Conservation (phyloP, 805 yeast genomes). For the Saccharomycopsis sp. region DNA sequence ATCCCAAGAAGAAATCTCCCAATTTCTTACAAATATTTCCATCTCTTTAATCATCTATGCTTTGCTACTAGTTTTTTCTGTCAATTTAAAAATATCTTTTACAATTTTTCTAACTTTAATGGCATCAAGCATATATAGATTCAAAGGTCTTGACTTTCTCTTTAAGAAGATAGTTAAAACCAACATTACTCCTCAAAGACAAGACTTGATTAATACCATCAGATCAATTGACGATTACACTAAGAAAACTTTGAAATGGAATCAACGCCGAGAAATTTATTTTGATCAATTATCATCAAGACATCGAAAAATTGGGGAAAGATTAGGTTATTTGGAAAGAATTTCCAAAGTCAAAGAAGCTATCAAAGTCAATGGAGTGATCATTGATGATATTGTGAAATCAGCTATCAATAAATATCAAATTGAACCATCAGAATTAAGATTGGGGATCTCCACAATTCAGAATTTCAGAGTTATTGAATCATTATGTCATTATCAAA, state of each 20-base stretch:
- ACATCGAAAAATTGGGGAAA: conserved; percentile 44
- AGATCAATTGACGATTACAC: conserved; percentile 38
- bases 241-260: conserved; percentile 30
- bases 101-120: conserved; percentile 23
- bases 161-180: conserved; percentile 19
- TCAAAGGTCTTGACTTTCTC: conserved; percentile 17
- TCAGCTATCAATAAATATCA: conserved; percentile 27
- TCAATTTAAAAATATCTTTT: conserved; percentile 21
- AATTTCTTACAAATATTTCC: conserved; percentile 22
- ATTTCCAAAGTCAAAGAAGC: conserved; percentile 38
- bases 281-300: conserved; percentile 40
- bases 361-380: conserved; percentile 35
- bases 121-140: conserved; percentile 22
- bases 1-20: neutral
- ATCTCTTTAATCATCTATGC: conserved; percentile 24
- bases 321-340: conserved; percentile 45
- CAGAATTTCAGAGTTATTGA: conserved; percentile 45
- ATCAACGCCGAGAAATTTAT: conserved; percentile 33
- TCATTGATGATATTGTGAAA: conserved; percentile 37
- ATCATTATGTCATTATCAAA: conserved; percentile 59
- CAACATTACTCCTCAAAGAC: conserved; percentile 20
- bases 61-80: conserved; percentile 19
- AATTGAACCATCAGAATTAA: conserved; percentile 35
- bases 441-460: conserved; percentile 20
- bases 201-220: conserved; percentile 29